Evolutionary conservation across 129 eudicot genomes (phyloP).

Genomic region (Centrapalus pauciflorus): DNA sequence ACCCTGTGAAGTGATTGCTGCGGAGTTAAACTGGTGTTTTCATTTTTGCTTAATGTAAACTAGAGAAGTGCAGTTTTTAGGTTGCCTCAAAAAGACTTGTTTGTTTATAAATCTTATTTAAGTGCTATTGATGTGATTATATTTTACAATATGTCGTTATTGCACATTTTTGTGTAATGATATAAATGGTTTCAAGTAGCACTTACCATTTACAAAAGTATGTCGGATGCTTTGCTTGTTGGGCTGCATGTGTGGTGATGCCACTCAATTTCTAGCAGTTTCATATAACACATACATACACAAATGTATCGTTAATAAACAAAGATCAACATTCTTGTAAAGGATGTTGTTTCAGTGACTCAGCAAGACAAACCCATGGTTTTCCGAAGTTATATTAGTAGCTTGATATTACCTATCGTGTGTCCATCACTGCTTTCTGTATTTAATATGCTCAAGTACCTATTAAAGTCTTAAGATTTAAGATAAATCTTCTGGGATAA

Average conservation of each 20-base stretch:
- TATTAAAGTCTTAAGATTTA: conserved; percentile 3
- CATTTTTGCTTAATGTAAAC: not conserved
- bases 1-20: not conserved
- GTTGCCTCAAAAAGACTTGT: not conserved
- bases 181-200: not conserved
- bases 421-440: conserved; percentile 6
- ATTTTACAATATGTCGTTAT: not conserved
- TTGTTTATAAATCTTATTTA: not conserved
- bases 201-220: too few species aligned
- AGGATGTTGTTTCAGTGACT: not conserved
- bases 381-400: not conserved
- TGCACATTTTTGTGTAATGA: not conserved
- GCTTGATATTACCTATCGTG: not conserved
- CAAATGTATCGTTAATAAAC: not conserved
- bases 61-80: not conserved
- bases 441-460: not conserved
- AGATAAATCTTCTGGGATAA: not conserved
- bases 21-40: not conserved
- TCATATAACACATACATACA: not conserved
- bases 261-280: not conserved
- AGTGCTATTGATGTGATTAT: not conserved
- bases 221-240: not conserved
- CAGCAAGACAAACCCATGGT: not conserved
- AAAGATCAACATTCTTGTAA: not conserved
- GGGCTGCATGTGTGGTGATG: not conserved